A percentile compares a stretch with the other conserved stretches of the same genome.
These are phyloP conservation scores for Xylaria scruposa DNA, from an alignment of 495 filamentous ascomycete genomes.

Conservation along the genomic window DNA sequence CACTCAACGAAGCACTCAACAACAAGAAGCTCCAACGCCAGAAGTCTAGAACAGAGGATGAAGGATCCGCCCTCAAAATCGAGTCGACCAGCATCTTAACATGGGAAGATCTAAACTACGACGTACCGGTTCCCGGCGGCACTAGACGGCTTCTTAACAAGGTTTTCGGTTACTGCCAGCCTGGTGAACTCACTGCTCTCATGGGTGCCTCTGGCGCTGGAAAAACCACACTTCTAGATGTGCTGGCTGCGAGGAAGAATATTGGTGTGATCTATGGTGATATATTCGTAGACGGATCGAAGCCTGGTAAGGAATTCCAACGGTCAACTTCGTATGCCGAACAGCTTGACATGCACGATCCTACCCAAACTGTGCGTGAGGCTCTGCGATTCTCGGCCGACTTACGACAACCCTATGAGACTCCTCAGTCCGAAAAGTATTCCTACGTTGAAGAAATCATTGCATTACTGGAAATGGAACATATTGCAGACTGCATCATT, in stretches of 20 bases:
- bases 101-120: constrained; percentile 80
- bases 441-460: constrained; percentile 86
- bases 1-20: constrained; percentile 69
- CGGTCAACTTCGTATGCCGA: constrained; percentile 80
- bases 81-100: constrained; percentile 74
- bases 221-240: constrained; percentile 84
- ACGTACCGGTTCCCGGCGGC: constrained; percentile 73
- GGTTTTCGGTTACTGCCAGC: constrained; percentile 79
- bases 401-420: constrained; percentile 76
- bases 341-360: constrained; percentile 82
- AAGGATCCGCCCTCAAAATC: constrained; percentile 65
- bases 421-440: constrained; percentile 74
- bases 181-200: constrained; percentile 78
- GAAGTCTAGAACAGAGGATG: constrained; percentile 54
- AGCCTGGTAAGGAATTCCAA: constrained; percentile 74
- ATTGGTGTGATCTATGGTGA: constrained; percentile 79
- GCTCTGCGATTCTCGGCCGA: constrained; percentile 84
- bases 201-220: constrained; percentile 90
- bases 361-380: constrained; percentile 80
- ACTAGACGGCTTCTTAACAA: constrained; percentile 71
- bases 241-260: constrained; percentile 76
- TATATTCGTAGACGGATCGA: constrained; percentile 73
- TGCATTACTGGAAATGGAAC: constrained; percentile 78
- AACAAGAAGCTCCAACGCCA: constrained; percentile 63
- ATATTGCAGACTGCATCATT: constrained; percentile 84